These are phyloP conservation scores for Tricholoma terreum DNA, from an alignment of 768 basidiomycete genomes.

Conservation along the genomic window DNA sequence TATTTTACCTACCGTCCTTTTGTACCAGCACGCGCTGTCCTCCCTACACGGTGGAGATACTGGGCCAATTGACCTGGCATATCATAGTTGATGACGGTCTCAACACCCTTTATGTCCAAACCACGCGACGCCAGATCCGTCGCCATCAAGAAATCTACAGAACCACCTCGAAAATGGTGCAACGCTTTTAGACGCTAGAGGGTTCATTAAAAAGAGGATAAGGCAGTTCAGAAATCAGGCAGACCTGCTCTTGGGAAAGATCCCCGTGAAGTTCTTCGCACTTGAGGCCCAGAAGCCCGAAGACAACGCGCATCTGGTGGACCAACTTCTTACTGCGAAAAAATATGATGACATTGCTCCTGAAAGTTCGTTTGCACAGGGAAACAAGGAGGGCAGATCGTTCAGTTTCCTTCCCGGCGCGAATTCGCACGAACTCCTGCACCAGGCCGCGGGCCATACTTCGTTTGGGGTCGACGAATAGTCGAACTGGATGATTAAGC, in stretches of 20 bases:
- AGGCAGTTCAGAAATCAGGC: conserved; percentile 11
- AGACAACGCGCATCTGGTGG: conserved; percentile 94
- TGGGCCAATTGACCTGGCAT: conserved; percentile 93
- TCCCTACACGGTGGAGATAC: conserved; percentile 95
- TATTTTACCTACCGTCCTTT: conserved; percentile 74
- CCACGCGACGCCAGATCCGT: conserved; percentile 95
- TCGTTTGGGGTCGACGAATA: conserved; percentile 94
- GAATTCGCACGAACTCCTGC: conserved; percentile 94
- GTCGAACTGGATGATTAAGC: conserved; percentile 85
- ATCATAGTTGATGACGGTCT: conserved; percentile 98
- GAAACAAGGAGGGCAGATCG: conserved; percentile 74
- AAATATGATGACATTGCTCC: conserved; percentile 83
- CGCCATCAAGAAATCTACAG: conserved; percentile 91
- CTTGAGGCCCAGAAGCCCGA: conserved; percentile 83
- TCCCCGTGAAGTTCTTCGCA: conserved; percentile 95
- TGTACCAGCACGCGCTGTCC: conserved; percentile 93
- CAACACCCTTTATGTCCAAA: conserved; percentile 95
- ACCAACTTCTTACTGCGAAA: conserved; percentile 95
- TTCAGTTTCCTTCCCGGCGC: conserved; percentile 73
- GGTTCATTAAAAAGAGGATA: neutral
- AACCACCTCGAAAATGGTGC: conserved; percentile 81
- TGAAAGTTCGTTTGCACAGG: conserved; percentile 87
- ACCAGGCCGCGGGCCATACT: conserved; percentile 80
- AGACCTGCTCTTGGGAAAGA: conserved; percentile 91
- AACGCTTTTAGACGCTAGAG: conserved; percentile 80